phyloP scores from a whole-genome alignment of 345 rosid species.

The Pistacia atlantica region DNA sequence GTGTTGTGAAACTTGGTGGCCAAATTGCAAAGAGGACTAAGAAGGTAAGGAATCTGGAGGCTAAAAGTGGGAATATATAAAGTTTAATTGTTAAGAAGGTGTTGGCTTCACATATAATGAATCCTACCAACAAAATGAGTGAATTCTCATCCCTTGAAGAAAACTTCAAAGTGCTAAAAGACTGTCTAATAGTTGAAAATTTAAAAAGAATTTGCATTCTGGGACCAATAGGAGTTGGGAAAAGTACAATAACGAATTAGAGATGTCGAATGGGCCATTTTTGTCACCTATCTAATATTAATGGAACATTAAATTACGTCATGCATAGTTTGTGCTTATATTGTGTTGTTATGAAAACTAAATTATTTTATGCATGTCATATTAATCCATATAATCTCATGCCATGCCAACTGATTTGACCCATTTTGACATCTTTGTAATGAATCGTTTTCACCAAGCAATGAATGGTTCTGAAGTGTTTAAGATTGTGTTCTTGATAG shows the following conservation, averaged over 20 bases:
- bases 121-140: not conserved
- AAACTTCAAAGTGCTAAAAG: not conserved
- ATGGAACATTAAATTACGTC: no score
- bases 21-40: not conserved
- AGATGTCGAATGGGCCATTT: no score
- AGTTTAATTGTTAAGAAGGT: not conserved
- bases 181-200: not conserved
- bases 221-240: not conserved
- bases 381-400: no score
- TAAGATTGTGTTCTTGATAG: slow-evolving; percentile 2
- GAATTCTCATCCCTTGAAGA: not conserved
- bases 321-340: no score
- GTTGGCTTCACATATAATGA: not conserved
- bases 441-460: not conserved
- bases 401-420: no score
- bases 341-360: no score
- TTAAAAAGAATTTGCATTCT: slow-evolving; percentile 11
- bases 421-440: no score
- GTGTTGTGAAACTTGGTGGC: not conserved
- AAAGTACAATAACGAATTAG: slow-evolving; percentile 7
- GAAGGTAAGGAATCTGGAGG: not conserved
- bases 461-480: not conserved
- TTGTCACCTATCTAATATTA: no score
- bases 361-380: no score
- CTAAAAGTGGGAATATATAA: not conserved